A percentile compares a stretch with the other conserved stretches of the same genome.
Conservation (phyloP, 495 filamentous ascomycete species). For the Penicillium pulvis region DNA sequence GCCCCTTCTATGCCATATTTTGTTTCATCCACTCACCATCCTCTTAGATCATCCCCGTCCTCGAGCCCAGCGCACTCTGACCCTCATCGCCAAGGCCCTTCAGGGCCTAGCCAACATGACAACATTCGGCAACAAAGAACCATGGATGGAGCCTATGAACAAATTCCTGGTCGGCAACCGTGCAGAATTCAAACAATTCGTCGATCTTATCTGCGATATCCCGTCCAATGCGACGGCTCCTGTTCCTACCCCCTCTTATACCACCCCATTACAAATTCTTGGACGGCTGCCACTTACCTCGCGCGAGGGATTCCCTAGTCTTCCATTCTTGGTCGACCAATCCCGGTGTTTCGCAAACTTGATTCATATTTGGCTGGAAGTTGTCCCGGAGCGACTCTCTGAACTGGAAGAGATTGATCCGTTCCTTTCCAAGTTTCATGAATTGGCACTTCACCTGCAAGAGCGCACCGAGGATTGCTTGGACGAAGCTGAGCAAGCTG, state of each 20-base stretch:
- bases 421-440: slow-evolving; percentile 64
- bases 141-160: slow-evolving; percentile 99
- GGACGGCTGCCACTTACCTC: slow-evolving; percentile 78
- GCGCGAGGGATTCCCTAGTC: slow-evolving; percentile 89
- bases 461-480: slow-evolving; percentile 74
- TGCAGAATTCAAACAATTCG: slow-evolving; percentile 76
- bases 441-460: slow-evolving; percentile 69
- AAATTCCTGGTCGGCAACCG: slow-evolving; percentile 54
- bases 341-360: slow-evolving; percentile 86
- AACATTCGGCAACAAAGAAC: slow-evolving; percentile 91
- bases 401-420: slow-evolving; percentile 44
- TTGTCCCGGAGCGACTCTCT: slow-evolving; percentile 37
- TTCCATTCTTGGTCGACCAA: slow-evolving; percentile 93
- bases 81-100: slow-evolving; percentile 92
- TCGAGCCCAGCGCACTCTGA: slow-evolving; percentile 86
- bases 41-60: slow-evolving; percentile 77
- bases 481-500: slow-evolving; percentile 69
- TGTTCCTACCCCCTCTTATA: slow-evolving; percentile 81
- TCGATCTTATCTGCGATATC: slow-evolving; percentile 84
- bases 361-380: slow-evolving; percentile 83
- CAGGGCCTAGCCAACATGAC: slow-evolving; percentile 93
- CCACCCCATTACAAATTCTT: slow-evolving; percentile 89
- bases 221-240: slow-evolving; percentile 66
- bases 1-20: background rate
- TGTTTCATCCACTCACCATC: slow-evolving; percentile 11